Conservation (phyloP, 2,329 filamentous ascomycete genomes). For the Apiospora aurea region DNA sequence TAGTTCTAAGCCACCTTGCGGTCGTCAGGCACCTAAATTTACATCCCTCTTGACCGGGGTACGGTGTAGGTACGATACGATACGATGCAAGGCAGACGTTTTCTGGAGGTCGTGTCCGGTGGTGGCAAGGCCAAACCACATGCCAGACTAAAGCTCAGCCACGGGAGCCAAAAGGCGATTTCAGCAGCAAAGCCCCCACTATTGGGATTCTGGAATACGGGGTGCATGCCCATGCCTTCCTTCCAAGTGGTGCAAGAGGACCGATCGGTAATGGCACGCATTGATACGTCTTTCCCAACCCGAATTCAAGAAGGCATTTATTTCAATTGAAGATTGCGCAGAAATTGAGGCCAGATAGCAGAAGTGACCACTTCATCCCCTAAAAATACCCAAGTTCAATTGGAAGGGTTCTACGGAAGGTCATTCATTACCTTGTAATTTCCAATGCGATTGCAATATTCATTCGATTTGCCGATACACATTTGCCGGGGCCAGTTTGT, state of each 20-base stretch:
- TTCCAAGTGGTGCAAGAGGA: background rate
- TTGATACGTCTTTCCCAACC: background rate
- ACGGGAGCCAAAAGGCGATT: background rate
- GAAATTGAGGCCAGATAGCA: background rate
- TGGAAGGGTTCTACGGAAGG: background rate
- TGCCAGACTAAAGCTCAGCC: conserved; percentile 2
- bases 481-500: background rate
- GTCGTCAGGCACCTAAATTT: background rate
- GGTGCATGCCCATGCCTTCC: background rate
- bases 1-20: background rate
- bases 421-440: background rate
- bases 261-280: background rate
- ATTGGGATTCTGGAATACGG: conserved; percentile 8
- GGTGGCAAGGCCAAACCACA: background rate
- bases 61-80: background rate
- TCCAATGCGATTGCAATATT: background rate
- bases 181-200: background rate
- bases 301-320: background rate
- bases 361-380: background rate
- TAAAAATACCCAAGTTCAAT: background rate
- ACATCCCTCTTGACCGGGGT: background rate
- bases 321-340: too few relatives aligned
- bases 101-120: background rate
- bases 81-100: background rate
- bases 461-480: background rate